Evolutionary conservation across 2,329 filamentous ascomycete genomes (phyloP), one percentile per base, ranked within the genome.

Genomic region (Periconia sp.): DNA sequence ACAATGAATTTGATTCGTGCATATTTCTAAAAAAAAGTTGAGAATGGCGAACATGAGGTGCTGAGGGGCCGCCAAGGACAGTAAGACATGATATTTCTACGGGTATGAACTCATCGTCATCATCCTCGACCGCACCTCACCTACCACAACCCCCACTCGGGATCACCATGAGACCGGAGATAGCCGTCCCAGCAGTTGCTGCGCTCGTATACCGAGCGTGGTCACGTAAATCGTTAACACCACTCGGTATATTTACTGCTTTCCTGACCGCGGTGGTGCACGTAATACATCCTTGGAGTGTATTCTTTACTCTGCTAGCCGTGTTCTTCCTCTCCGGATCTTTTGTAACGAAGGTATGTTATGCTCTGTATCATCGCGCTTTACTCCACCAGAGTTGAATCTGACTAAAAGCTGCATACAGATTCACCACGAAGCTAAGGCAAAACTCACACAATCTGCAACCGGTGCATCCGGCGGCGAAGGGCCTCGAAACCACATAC

Each of bases 291-390:
- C 93, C 93, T 3, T 97, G 91, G 88, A 90, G 90, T 55, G 79
- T 92, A n/a, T 92, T 91, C n/a, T 95, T 97, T 76, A 83, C 83
- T 27, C 81, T 97, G 11, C 81, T 97, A 1, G 83, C 84, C 47
- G 83, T 92, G 35, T 97, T 97, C 78, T 97, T 96, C 74, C 77
- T 96, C 2, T 85, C 89, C 5, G 94, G 92, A 1, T 96, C 89
- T 1, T 80, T 86, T 48, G 92, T 87, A 1, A 97, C 93, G 0
- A 92, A 93, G 78, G 90, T 91, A 72, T 23, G 41, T 46, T 50
- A 41, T 52, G 17, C 18, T 53, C 54, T 33, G 5, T 23, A 19
- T 20, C 8, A 1, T 14, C 10, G 9, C 27, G n/a, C n/a, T n/a
- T n/a, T n/a, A n/a, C 23, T 14, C 20, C 11, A 9, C 27, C 6